Base-by-base conservation (phyloP, 2,329 filamentous ascomycete species). In the Allantophomopsis cytisporea region DNA sequence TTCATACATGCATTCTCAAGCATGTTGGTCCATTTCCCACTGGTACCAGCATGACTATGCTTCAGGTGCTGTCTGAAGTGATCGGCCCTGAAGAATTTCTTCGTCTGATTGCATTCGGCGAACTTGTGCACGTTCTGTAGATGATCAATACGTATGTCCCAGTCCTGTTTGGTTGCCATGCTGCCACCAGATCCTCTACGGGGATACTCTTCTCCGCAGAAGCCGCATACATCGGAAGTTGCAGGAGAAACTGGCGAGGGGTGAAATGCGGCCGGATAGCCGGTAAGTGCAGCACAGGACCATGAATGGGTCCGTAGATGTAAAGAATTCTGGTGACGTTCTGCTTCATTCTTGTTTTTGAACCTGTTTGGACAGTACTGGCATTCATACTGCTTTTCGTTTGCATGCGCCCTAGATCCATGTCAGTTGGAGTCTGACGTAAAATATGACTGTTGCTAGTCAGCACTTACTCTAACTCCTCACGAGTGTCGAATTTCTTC, bases 11-110 rank as follows among this genome's bases (percentile, higher is more conserved):
- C 86, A 55, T 86, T 93, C 58, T 98, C 91, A 28, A 98, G 69
- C 71, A 94, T 88, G 60, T 96, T 96, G 11, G 91, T 98, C 91
- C 91, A 98, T 61, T 96, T 96, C 23, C 91, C 91, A 60, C 87
- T 95, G 1, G 86, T 89, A 30, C 91, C 91, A 31, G 84, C 85
- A 61, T 96, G 91, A 58, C 87, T 95, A 59, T 98, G 91, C 67
- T 96, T 98, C 42, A 98, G 68, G 61, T 98, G 91, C 60, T 98
- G 91, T 43, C 91, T 79, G 68, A 98, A 98, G 59, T 98, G 91
- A 59, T 98, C 91, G 28, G 91, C 91, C 31, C 91, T 76, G 65
- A 83, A 98, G 60, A 98, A 98, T 59, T 96, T 96, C 68, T 98
- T 98, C 49, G 83, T 83, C 53, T 91, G 87, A 59, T 98, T 98